phyloP scores from a whole-genome alignment of 2,329 filamentous ascomycete genomes.

The Diaporthe ilicicola region DNA sequence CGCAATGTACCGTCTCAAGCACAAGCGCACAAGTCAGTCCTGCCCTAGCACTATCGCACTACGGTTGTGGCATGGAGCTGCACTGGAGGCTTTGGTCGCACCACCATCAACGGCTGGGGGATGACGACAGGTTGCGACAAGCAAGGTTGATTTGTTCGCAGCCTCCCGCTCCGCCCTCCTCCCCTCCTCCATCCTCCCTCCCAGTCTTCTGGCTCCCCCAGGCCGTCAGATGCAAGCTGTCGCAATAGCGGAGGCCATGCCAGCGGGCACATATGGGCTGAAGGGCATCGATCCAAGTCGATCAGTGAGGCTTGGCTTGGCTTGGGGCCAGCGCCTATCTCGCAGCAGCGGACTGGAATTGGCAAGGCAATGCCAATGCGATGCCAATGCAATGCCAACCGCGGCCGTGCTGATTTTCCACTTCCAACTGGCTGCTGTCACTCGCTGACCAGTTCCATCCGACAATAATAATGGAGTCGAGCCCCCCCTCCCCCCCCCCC shows the following conservation, averaged over 20 bases:
- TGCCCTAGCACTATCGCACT: not conserved
- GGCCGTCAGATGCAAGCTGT: not conserved
- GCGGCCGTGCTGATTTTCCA: not conserved
- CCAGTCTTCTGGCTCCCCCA: not conserved
- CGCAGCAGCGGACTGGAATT: conserved; percentile 14
- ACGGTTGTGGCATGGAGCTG: not conserved
- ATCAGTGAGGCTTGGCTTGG: conserved; percentile 20
- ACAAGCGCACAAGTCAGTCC: not conserved
- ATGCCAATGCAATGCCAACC: conserved; percentile 18
- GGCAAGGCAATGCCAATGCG: conserved; percentile 11
- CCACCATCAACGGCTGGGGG: not conserved
- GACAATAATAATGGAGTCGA: conserved; percentile 16
- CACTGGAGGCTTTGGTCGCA: not conserved
- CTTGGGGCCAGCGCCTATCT: conserved; percentile 5
- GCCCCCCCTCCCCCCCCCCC: too few relatives aligned
- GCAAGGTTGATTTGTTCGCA: not conserved
- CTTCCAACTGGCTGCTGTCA: too few relatives aligned
- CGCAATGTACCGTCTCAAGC: not conserved
- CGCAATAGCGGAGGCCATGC: conserved; percentile 9
- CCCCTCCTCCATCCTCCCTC: conserved; percentile 1
- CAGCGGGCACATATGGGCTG: conserved; percentile 5
- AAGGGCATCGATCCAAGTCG: conserved; percentile 6
- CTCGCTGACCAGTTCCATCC: not conserved
- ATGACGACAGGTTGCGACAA: conserved; percentile 5
- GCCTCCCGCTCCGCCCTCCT: not conserved